phyloP scores from a whole-genome alignment of 768 basidiomycete genomes.

The Pleurotus sapidus region DNA sequence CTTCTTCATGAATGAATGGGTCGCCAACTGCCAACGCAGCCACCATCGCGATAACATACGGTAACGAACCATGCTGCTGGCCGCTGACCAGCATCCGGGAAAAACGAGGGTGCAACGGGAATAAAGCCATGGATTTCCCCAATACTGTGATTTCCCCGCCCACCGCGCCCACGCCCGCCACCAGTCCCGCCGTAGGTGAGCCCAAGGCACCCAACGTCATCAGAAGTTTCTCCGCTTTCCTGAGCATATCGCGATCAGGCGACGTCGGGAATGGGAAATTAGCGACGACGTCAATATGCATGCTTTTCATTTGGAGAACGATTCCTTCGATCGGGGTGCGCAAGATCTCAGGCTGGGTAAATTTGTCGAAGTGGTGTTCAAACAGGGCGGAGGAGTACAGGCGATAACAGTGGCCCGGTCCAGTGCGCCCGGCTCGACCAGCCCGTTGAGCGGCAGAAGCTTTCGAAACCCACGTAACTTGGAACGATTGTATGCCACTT shows the following conservation, averaged over 20 bases:
- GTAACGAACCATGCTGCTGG: conserved; percentile 78
- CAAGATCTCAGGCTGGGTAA: conserved; percentile 88
- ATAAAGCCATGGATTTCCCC: conserved; percentile 90
- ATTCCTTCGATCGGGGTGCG: conserved; percentile 97
- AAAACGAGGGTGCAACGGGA: conserved; percentile 91
- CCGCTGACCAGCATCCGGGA: conserved; percentile 95
- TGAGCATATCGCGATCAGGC: conserved; percentile 73
- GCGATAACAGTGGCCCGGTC: conserved; percentile 97
- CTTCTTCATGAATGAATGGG: conserved; percentile 88
- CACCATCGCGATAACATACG: conserved; percentile 89
- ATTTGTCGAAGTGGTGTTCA: conserved; percentile 88
- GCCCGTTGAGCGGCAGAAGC: conserved; percentile 93
- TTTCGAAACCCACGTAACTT: conserved; percentile 92
- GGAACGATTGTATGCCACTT: conserved; percentile 88
- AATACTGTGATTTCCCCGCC: conserved; percentile 78
- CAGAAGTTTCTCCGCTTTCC: conserved; percentile 79
- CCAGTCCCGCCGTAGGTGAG: conserved; percentile 16
- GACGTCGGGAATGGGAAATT: conserved; percentile 99
- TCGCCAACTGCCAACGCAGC: conserved; percentile 93
- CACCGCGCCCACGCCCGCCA: conserved; percentile 6
- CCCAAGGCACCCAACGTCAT: conserved; percentile 81
- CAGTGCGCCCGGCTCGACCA: conserved; percentile 95
- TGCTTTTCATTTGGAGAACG: conserved; percentile 97
- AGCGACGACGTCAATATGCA: conserved; percentile 95
- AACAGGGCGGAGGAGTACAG: conserved; percentile 94